These are phyloP conservation scores for Solanum sejunctum DNA, from an alignment of 257 asterid species.

Conservation along the genomic window DNA sequence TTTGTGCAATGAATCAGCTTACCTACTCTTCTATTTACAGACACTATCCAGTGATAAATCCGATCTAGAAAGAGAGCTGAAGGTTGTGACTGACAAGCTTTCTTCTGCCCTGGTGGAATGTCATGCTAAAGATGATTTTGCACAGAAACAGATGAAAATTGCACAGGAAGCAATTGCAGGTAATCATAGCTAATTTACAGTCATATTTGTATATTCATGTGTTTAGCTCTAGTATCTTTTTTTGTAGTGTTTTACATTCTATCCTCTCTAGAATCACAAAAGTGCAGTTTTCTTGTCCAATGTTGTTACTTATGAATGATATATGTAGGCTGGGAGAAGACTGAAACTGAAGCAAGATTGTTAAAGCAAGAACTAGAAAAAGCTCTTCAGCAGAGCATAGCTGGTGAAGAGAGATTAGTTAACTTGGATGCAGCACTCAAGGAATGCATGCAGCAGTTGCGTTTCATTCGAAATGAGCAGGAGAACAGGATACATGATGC, in stretches of 20 bases:
- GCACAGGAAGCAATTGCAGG: constrained; percentile 93
- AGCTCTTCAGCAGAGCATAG: constrained; percentile 37
- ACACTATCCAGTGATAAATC: constrained; percentile 38
- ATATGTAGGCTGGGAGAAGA: constrained; percentile 67
- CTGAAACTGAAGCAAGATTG: constrained; percentile 54
- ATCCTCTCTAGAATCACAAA: not conserved
- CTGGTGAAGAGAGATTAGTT: constrained; percentile 40
- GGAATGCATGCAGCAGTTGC: constrained; percentile 75
- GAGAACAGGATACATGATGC: constrained; percentile 51
- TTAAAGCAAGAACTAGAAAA: constrained; percentile 54
- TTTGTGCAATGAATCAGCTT: not conserved
- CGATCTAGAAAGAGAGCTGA: constrained; percentile 47
- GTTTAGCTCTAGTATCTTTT: not conserved
- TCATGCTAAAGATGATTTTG: constrained; percentile 45
- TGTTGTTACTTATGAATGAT: not conserved
- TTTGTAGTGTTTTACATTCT: not conserved
- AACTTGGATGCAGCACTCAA: constrained; percentile 69
- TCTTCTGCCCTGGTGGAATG: constrained; percentile 55
- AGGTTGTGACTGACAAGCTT: constrained; percentile 42
- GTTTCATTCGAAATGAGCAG: constrained; percentile 53
- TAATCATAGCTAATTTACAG: constrained; percentile 1
- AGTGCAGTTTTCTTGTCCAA: not conserved
- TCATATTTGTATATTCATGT: not conserved
- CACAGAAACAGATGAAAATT: constrained; percentile 61
- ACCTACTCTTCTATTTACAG: constrained; percentile 22